A percentile compares a stretch with the other conserved stretches of the same genome.
Conservation (phyloP, 2,329 filamentous ascomycete species). For the Colletotrichum tropicicola region DNA sequence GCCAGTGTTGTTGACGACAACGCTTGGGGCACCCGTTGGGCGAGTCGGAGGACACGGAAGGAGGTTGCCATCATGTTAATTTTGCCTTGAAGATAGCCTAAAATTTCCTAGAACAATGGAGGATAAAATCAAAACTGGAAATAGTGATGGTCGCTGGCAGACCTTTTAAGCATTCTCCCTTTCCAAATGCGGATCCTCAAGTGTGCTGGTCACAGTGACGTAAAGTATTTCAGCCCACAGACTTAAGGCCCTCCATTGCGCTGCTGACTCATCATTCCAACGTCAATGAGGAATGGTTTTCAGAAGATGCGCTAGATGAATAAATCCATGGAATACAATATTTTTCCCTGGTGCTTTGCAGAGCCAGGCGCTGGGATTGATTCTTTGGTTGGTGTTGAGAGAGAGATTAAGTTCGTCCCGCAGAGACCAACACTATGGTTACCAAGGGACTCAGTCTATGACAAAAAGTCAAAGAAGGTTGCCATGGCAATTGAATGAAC, state of each 20-base stretch:
- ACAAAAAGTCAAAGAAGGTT: too few relatives aligned
- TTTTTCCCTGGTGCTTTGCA: too few relatives aligned
- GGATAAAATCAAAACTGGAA: too few relatives aligned
- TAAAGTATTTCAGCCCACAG: neutral
- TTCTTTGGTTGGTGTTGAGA: too few relatives aligned
- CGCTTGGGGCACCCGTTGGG: neutral
- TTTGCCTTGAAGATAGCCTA: neutral
- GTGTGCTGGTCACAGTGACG: conserved; percentile 7
- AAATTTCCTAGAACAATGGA: too few relatives aligned
- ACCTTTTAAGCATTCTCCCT: neutral
- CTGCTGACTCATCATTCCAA: neutral
- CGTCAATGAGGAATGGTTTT: neutral
- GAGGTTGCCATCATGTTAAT: conserved; percentile 5
- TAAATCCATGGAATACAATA: too few relatives aligned
- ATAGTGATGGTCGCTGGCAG: neutral
- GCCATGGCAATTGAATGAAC: too few relatives aligned
- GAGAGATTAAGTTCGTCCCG: too few relatives aligned
- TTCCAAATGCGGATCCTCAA: neutral
- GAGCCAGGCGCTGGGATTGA: too few relatives aligned
- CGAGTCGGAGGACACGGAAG: conserved; percentile 7
- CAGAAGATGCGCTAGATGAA: neutral
- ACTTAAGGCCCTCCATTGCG: neutral
- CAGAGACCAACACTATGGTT: too few relatives aligned
- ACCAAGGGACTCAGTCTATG: too few relatives aligned
- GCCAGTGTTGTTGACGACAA: neutral